phyloP scores from a whole-genome alignment of 805 yeast genomes.

The Kodamaea nitidulidarum region DNA sequence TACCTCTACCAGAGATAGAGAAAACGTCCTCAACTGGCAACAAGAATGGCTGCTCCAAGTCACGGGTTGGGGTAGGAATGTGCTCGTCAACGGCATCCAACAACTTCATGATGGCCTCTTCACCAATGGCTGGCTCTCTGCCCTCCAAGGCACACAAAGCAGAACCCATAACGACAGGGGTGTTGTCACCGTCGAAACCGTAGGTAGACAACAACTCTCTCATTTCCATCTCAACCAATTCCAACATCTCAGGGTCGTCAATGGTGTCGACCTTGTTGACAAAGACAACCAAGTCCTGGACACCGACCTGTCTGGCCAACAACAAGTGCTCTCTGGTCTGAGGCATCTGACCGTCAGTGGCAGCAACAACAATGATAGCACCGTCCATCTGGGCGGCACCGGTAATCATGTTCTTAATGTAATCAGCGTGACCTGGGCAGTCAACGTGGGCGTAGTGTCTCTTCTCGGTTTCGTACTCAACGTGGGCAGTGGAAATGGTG shows the following conservation, averaged over 20 bases:
- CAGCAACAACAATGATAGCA: slow-evolving; percentile 98
- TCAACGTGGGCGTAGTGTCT: slow-evolving; percentile 98
- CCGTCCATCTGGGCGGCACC: slow-evolving; percentile 99
- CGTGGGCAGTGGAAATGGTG: slow-evolving; percentile 96
- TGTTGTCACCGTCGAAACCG: slow-evolving; percentile 97
- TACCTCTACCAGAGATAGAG: slow-evolving; percentile 99
- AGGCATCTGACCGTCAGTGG: slow-evolving; percentile 99
- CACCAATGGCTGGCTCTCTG: slow-evolving; percentile 87
- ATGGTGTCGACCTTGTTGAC: slow-evolving; percentile 97
- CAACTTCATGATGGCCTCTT: slow-evolving; percentile 73
- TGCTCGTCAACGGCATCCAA: slow-evolving; percentile 89
- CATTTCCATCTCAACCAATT: slow-evolving; percentile 99
- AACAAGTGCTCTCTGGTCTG: slow-evolving; percentile 98
- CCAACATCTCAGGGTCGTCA: slow-evolving; percentile 98
- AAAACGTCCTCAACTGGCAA: slow-evolving; percentile 97
- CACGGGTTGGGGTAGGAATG: slow-evolving; percentile 96
- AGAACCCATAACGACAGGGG: slow-evolving; percentile 98
- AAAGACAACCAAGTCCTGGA: slow-evolving; percentile 92
- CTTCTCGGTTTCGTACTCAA: slow-evolving; percentile 90
- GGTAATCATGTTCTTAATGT: slow-evolving; percentile 97
- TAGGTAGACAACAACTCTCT: slow-evolving; percentile 86
- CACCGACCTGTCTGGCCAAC: slow-evolving; percentile 99
- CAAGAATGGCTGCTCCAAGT: slow-evolving; percentile 91
- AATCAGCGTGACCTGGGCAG: slow-evolving; percentile 99
- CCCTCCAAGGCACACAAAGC: slow-evolving; percentile 95